These are phyloP conservation scores for Vigna trinervia DNA, from an alignment of 306 rosid species.

Conservation along the genomic window DNA sequence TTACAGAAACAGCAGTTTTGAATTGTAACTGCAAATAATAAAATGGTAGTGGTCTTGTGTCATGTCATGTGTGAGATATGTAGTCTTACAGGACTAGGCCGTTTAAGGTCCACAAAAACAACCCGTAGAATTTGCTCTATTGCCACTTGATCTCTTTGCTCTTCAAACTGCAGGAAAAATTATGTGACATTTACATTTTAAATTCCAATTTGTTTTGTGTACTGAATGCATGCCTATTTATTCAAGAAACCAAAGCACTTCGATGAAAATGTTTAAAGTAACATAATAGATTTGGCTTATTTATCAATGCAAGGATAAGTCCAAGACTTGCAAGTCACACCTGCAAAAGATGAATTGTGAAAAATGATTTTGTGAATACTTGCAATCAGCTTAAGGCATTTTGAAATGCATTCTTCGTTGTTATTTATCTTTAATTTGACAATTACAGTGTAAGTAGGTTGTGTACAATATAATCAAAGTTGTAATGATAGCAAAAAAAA, in stretches of 20 bases:
- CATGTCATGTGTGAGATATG: neutral
- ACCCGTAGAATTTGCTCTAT: slow-evolving; percentile 90
- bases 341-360: neutral
- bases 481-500: neutral
- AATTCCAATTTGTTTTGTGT: neutral
- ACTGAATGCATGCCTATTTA: slow-evolving; percentile 1
- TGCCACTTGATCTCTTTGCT: slow-evolving; percentile 88
- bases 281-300: neutral
- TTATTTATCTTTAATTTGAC: slow-evolving; percentile 6
- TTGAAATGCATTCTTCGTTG: neutral
- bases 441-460: slow-evolving; percentile 11
- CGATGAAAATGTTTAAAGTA: slow-evolving; percentile 17
- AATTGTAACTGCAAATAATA: neutral
- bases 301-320: neutral
- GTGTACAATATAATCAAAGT: neutral
- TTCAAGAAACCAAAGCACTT: slow-evolving; percentile 23
- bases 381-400: slow-evolving; percentile 11
- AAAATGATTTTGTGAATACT: slow-evolving; percentile 4
- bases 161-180: slow-evolving; percentile 75
- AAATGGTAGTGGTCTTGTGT: slow-evolving; percentile 5
- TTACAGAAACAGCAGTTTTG: slow-evolving; percentile 43
- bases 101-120: slow-evolving; percentile 83
- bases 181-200: neutral
- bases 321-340: neutral
- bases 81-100: slow-evolving; percentile 71